phyloP scores from a whole-genome alignment of 352 stramenopile genomes.

The Poterioochromonas sp. region DNA sequence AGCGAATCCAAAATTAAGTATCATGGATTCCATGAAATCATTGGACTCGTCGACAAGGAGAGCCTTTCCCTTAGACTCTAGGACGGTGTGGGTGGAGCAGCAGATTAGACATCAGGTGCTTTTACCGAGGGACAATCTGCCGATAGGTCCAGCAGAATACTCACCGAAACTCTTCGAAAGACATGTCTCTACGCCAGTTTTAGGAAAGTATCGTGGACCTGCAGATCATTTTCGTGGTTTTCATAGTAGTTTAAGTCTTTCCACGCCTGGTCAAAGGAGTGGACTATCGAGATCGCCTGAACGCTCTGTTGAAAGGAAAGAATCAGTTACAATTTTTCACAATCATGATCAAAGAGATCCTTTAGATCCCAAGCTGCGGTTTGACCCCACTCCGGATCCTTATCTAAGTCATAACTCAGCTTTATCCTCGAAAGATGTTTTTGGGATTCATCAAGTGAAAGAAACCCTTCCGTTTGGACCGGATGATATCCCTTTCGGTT shows the following conservation, averaged over 20 bases:
- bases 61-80: conserved; percentile 19
- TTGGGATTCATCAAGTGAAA: not conserved
- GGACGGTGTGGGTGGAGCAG: conserved; percentile 27
- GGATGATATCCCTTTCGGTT: not conserved
- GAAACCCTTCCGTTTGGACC: not conserved
- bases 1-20: too few relatives aligned
- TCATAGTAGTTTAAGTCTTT: not conserved
- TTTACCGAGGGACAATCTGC: conserved; percentile 23
- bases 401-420: not conserved
- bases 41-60: too few relatives aligned
- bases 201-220: not conserved
- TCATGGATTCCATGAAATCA: too few relatives aligned
- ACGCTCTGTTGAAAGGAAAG: not conserved
- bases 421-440: not conserved
- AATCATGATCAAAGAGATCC: not conserved
- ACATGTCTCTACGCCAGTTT: conserved; percentile 1
- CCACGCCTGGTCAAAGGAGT: not conserved
- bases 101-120: not conserved
- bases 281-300: not conserved
- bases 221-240: not conserved
- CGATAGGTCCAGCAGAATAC: conserved; percentile 18
- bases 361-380: not conserved
- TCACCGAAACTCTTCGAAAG: not conserved
- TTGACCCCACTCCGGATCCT: not conserved
- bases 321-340: conserved; percentile 19